phyloP scores from a whole-genome alignment of 805 yeast species.

The Candida morakotiae region DNA sequence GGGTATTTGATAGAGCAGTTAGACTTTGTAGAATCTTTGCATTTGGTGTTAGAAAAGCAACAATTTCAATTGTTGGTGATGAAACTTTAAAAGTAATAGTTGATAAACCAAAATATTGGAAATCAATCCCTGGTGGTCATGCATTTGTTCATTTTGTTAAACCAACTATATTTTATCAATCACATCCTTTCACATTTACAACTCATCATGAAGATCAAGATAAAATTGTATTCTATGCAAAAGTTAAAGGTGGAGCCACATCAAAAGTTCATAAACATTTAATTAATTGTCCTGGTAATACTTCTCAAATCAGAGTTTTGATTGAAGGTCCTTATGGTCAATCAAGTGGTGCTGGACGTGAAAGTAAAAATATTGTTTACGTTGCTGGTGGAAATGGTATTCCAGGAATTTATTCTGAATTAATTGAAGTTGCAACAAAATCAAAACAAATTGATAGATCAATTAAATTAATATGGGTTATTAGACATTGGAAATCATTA shows the following conservation, averaged over 20 bases:
- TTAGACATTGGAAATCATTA: conserved; percentile 50
- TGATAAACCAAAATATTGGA: conserved; percentile 37
- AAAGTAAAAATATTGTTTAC: conserved; percentile 43
- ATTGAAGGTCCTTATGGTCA: conserved; percentile 76
- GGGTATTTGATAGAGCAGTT: conserved; percentile 32
- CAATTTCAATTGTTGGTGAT: conserved; percentile 25
- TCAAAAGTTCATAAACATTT: conserved; percentile 25
- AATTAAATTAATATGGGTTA: conserved; percentile 60
- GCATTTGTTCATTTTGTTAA: conserved; percentile 34
- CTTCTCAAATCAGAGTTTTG: conserved; percentile 24
- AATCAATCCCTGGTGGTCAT: conserved; percentile 36
- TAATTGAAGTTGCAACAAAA: conserved; percentile 19
- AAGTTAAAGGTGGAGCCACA: conserved; percentile 36
- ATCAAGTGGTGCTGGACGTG: conserved; percentile 23
- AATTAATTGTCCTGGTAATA: conserved; percentile 22
- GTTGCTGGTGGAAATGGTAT: conserved; percentile 77
- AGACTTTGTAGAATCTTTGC: conserved; percentile 23
- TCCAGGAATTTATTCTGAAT: conserved; percentile 50
- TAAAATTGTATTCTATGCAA: conserved; percentile 28
- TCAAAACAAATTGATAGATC: conserved; percentile 34
- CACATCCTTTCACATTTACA: conserved; percentile 40
- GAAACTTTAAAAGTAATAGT: conserved; percentile 34
- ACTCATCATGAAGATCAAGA: conserved; percentile 18
- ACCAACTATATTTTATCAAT: conserved; percentile 36
- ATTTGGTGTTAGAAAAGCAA: conserved; percentile 34